phyloP scores from a whole-genome alignment of 345 rosid species.

The Lagerstroemia speciosa region DNA sequence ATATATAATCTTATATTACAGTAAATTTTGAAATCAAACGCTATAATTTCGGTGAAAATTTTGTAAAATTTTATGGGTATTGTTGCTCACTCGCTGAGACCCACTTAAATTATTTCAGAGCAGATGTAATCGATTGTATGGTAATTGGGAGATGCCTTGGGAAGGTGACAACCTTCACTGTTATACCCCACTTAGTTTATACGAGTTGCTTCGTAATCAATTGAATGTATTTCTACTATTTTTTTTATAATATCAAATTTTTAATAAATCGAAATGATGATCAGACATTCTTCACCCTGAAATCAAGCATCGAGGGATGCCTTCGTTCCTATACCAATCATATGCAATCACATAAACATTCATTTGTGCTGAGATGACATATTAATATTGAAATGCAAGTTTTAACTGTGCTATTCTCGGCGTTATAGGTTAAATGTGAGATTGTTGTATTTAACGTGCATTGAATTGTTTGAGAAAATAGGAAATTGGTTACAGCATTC shows the following conservation, averaged over 20 bases:
- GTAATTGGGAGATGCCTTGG: neutral
- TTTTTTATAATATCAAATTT: neutral
- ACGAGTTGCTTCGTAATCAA: neutral
- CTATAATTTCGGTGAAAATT: too few relatives aligned
- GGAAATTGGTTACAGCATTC: too few relatives aligned
- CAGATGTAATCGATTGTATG: neutral
- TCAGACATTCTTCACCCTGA: constrained; percentile 22
- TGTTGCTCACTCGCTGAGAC: neutral
- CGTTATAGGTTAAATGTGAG: too few relatives aligned
- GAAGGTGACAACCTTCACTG: neutral
- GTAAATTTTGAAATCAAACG: too few relatives aligned
- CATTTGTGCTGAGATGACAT: too few relatives aligned
- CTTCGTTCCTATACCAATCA: constrained; percentile 3
- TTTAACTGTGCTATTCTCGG: too few relatives aligned
- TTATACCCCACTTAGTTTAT: neutral
- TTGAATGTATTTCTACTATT: neutral
- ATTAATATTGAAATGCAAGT: too few relatives aligned
- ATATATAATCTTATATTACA: too few relatives aligned
- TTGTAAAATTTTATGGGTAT: neutral
- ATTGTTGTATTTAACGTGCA: too few relatives aligned
- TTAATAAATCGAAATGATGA: constrained; percentile 12
- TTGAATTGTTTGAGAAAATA: too few relatives aligned
- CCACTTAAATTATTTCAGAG: neutral
- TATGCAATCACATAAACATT: neutral
- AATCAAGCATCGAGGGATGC: constrained; percentile 27